Evolutionary conservation across 2,329 filamentous ascomycete genomes (phyloP).

Genomic region (Trichoderma oligosporum): DNA sequence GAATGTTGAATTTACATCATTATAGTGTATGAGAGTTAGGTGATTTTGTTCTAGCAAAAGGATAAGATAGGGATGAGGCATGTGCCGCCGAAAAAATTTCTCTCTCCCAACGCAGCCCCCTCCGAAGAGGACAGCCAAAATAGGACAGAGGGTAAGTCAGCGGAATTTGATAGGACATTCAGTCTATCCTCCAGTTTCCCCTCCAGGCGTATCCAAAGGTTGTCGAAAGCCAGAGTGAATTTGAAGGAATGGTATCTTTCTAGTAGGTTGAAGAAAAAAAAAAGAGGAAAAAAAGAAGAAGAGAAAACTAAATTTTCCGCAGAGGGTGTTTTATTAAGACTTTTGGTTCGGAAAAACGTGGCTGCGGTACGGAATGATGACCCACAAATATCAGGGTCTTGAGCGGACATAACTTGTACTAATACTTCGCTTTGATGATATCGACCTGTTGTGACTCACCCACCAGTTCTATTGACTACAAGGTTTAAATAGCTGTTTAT

Average conservation of each 20-base stretch:
- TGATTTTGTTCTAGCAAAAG: too few species aligned
- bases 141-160: conserved; percentile 50
- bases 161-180: conserved; percentile 32
- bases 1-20: too few species aligned
- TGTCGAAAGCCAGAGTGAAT: conserved; percentile 65
- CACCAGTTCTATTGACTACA: too few species aligned
- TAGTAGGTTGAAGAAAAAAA: conserved; percentile 41
- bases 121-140: conserved; percentile 32
- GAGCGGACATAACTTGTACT: too few species aligned
- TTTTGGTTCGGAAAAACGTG: conserved; percentile 11
- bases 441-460: too few species aligned
- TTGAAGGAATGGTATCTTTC: conserved; percentile 51
- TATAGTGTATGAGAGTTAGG: too few species aligned
- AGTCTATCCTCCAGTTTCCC: conserved; percentile 72
- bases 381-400: too few species aligned
- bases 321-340: neutral
- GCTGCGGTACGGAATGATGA: neutral
- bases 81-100: conserved; percentile 37
- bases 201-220: conserved; percentile 55
- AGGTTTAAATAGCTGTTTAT: too few species aligned
- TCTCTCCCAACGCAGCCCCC: conserved; percentile 32
- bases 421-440: too few species aligned
- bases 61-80: conserved; percentile 18
- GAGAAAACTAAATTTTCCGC: conserved; percentile 23
- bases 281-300: conserved; percentile 29